These are phyloP conservation scores for Prillingera fragicola DNA, from an alignment of 1,284 basidiomycete genomes.

Conservation along the genomic window DNA sequence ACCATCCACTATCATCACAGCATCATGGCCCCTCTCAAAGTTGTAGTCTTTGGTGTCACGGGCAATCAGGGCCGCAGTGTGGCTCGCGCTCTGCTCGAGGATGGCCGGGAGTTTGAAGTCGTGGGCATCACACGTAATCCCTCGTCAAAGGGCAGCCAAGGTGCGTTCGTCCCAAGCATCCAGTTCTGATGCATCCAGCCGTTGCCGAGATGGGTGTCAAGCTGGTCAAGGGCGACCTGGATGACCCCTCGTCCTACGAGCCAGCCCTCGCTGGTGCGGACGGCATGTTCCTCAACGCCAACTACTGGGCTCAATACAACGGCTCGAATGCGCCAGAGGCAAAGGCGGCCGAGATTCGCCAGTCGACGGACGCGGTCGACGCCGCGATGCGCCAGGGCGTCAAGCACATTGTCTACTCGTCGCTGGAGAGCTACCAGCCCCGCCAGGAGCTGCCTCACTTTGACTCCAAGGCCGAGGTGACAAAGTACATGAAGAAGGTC, in stretches of 20 bases:
- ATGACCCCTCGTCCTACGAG: slow-evolving; percentile 15
- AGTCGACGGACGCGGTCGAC: slow-evolving; percentile 22
- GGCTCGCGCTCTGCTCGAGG: slow-evolving; percentile 12
- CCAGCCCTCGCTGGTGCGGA: slow-evolving; percentile 13
- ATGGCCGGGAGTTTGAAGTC: slow-evolving; percentile 11
- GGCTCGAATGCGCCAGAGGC: slow-evolving; percentile 8
- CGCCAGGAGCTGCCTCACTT: slow-evolving; percentile 22
- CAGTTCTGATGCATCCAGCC: too few species aligned
- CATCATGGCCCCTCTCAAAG: slow-evolving; percentile 4
- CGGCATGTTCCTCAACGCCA: slow-evolving; percentile 18
- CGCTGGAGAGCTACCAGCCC: slow-evolving; percentile 22
- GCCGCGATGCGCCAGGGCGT: slow-evolving; percentile 23
- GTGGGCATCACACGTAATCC: slow-evolving; percentile 22
- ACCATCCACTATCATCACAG: too few species aligned
- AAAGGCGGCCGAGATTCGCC: slow-evolving; percentile 9
- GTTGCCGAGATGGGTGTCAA: slow-evolving; percentile 9
- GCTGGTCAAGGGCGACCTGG: slow-evolving; percentile 17
- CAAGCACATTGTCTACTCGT: slow-evolving; percentile 34
- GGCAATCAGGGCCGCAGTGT: slow-evolving; percentile 19
- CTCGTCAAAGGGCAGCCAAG: background rate
- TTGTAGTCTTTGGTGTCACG: slow-evolving; percentile 17
- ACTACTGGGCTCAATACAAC: slow-evolving; percentile 13
- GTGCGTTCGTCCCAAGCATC: too few species aligned
- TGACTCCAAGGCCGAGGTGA: slow-evolving; percentile 32
- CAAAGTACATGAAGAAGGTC: slow-evolving; percentile 22